Base-by-base conservation (phyloP, 805 yeast genomes). In the Candida peoriensis region DNA sequence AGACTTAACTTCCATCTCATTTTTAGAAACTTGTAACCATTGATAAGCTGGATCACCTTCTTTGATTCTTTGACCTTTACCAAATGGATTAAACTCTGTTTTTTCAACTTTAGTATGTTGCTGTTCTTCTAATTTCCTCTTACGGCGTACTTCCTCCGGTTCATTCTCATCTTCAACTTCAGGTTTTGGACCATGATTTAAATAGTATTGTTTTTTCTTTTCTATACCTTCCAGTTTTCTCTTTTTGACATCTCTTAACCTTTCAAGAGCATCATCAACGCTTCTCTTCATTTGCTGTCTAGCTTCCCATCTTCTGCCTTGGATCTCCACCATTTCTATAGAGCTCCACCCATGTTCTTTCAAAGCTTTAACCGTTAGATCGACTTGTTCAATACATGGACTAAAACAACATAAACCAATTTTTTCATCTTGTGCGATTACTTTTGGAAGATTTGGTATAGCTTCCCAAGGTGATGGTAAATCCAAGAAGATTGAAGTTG, bases 401-500 rank as follows among this genome's bases (percentile, higher is more conserved):
- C 95, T 85, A 55, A 93, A 93, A 60, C 98, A 93, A 61, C 99
- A 93, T 35, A 93, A 71, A 3, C 83, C 78, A 16, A 78, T 84
- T 19, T 68, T 66, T 36, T 68, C 64, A 14, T 61, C 61, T 8
- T 63, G 57, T 8, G 82, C 62, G 12, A 84, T 69, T 1, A 83
- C 94, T 21, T 52, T 47, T 1, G 44, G 25, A 30, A 90, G 61
- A 58, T 82, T 81, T 6, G 87, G 86, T 34, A 93, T 82, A 6
- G 98, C 98, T 24, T 77, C 78, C 97, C 97, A 90, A 8, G 99
- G 98, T 5, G 96, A 79, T 4, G 99, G 99, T 31, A 93, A 69
- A 56, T 93, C 99, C 43, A 93, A 68, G 52, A 93, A 93, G 0
- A 93, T 75, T 3, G 81, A 78, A 37, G 80, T 80, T 0, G 88